phyloP scores from a whole-genome alignment of 192 early-diverging fungal species.

The Radiomyces spectabilis region DNA sequence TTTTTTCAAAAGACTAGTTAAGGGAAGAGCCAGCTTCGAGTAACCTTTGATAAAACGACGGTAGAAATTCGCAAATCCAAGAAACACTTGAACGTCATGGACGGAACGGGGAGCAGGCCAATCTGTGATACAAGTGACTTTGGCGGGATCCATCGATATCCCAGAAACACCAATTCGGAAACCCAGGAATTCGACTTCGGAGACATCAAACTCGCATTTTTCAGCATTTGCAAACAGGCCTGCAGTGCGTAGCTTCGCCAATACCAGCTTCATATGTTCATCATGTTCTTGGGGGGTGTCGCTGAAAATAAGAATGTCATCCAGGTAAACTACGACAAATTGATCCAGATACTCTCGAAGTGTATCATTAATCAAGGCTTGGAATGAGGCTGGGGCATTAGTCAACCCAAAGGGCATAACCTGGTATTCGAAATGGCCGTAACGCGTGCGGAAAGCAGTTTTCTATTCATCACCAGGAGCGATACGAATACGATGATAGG shows the following conservation, averaged over 20 bases:
- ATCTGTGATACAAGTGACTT: not conserved
- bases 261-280: conserved; percentile 1
- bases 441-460: no score
- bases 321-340: no score
- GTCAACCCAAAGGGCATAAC: no score
- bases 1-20: conserved; percentile 10
- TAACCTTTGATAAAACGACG: conserved; percentile 13
- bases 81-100: conserved; percentile 6
- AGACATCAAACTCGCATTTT: no score
- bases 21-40: conserved; percentile 1
- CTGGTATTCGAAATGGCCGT: no score
- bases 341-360: no score
- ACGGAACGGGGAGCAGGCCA: not conserved
- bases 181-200: conserved; percentile 2
- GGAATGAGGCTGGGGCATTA: no score
- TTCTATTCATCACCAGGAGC: no score
- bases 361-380: no score
- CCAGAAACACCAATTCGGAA: not conserved
- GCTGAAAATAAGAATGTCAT: conserved; percentile 31
- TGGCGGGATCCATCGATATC: not conserved
- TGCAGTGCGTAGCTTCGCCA: not conserved
- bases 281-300: conserved; percentile 24
- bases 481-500: not conserved
- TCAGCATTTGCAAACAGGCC: not conserved
- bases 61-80: conserved; percentile 26